Evolutionary conservation across 371 early-diverging fungal genomes (phyloP).

Genomic region (Saksenaea oblongispora): DNA sequence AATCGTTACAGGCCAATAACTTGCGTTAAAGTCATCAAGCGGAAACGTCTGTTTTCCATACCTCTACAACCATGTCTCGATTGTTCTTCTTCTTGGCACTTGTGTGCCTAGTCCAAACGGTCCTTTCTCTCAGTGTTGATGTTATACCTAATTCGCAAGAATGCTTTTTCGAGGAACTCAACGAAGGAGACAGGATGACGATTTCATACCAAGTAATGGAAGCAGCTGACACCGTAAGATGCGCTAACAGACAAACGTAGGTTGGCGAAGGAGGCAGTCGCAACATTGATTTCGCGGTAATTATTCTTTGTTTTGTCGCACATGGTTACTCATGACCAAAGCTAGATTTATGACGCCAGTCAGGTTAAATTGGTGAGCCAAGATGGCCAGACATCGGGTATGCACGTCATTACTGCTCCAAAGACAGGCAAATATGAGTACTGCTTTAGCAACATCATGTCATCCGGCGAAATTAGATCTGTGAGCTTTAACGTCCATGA

Average conservation of each 20-base stretch:
- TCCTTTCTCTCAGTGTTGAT: constrained; percentile 32
- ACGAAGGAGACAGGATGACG: constrained; percentile 59
- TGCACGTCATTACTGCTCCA: constrained; percentile 59
- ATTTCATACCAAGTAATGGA: constrained; percentile 61
- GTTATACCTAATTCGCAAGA: constrained; percentile 51
- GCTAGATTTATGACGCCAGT: constrained; percentile 47
- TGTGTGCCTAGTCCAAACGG: neutral
- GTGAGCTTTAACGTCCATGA: constrained; percentile 56
- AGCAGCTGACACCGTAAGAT: neutral
- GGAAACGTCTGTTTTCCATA: neutral
- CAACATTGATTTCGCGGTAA: constrained; percentile 77
- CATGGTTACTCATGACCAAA: neutral
- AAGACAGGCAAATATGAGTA: constrained; percentile 64
- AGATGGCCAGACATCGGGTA: constrained; percentile 49
- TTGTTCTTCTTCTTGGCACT: neutral
- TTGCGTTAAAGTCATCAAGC: neutral
- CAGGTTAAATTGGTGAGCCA: constrained; percentile 40
- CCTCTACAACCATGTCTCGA: neutral
- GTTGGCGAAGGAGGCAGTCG: constrained; percentile 72
- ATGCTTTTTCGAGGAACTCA: constrained; percentile 66
- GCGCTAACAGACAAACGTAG: constrained; percentile 9
- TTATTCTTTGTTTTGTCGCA: neutral
- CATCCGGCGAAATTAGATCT: constrained; percentile 52
- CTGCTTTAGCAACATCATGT: constrained; percentile 75
- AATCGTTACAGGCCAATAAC: neutral